phyloP scores from a whole-genome alignment of 2,329 filamentous ascomycete species.

The Colletotrichum tamarilloi region DNA sequence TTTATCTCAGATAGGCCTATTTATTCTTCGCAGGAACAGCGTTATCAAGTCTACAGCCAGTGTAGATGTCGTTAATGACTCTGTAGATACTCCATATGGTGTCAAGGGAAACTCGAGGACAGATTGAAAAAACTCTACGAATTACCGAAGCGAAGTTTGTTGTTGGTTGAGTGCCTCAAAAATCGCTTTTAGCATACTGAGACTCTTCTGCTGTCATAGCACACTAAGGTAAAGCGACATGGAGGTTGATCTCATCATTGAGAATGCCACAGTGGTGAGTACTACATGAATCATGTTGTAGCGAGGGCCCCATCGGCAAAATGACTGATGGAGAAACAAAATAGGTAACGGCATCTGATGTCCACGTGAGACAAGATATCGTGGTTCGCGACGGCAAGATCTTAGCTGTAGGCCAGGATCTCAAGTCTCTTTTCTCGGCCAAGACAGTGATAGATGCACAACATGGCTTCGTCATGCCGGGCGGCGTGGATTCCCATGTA shows the following conservation, averaged over 20 bases:
- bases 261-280: slow-evolving; percentile 30
- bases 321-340: not conserved
- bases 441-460: slow-evolving; percentile 13
- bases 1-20: slow-evolving; percentile 19
- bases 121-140: not conserved
- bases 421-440: slow-evolving; percentile 14
- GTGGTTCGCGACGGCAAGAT: slow-evolving; percentile 24
- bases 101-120: not conserved
- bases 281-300: not conserved
- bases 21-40: not conserved
- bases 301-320: not conserved
- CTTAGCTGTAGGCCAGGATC: slow-evolving; percentile 4
- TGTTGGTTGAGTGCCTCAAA: not conserved
- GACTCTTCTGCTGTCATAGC: not conserved
- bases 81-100: not conserved
- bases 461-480: slow-evolving; percentile 40
- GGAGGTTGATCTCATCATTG: slow-evolving; percentile 25
- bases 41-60: not conserved
- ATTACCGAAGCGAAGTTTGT: not conserved
- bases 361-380: slow-evolving; percentile 19
- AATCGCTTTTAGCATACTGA: no score
- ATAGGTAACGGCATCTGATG: slow-evolving; percentile 27
- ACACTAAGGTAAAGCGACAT: not conserved
- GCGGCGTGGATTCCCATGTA: slow-evolving; percentile 54
- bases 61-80: not conserved